Base-by-base conservation (phyloP, 805 yeast species). In the Candida takata region DNA sequence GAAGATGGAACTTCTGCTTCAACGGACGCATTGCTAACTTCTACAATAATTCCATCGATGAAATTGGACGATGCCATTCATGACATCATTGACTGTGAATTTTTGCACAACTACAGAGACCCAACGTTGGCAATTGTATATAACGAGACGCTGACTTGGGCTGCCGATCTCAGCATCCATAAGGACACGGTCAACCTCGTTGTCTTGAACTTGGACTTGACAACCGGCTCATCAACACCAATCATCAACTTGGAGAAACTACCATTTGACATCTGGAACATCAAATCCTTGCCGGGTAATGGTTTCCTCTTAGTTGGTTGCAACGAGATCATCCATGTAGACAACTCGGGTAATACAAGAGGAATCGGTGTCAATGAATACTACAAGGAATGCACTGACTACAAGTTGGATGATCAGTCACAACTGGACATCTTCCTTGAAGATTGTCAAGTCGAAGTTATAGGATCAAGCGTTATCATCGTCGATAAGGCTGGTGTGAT, bases 51-150 rank as follows among this genome's bases (percentile, higher is more conserved):
- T 18, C 70, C 72, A 33, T 77, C 81, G 1, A 60, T 70, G 1
- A 62, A 70, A 18, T 60, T 90, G 26, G 77, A 79, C 44, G 48
- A 73, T 0, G 65, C 72, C 5, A 67, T 87, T 30, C 59, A 65
- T 15, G 75, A 78, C 42, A 73, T 92, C 12, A 64, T 81, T 3
- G 95, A 84, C 51, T 67, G 80, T 46, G 76, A 74, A 33, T 88
- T 84, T 53, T 57, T 90, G 27, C 59, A 77, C 50, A 79, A 79
- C 37, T 90, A 85, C 52, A 64, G 81, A 44, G 92, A 81, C 40
- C 95, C 97, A 0, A 88, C 97, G 0, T 46, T 86, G 15, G 90
- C 82, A 0, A 67, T 86, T 5, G 53, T 86, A 19, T 73, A 63
- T 43, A 71, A 77, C 35, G 74, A 75, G 23, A 62, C 60, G 13